Evolutionary conservation across 495 filamentous ascomycete species (phyloP), one percentile per base, ranked within the genome.

Genomic region (Antarctomyces pellizariae): DNA sequence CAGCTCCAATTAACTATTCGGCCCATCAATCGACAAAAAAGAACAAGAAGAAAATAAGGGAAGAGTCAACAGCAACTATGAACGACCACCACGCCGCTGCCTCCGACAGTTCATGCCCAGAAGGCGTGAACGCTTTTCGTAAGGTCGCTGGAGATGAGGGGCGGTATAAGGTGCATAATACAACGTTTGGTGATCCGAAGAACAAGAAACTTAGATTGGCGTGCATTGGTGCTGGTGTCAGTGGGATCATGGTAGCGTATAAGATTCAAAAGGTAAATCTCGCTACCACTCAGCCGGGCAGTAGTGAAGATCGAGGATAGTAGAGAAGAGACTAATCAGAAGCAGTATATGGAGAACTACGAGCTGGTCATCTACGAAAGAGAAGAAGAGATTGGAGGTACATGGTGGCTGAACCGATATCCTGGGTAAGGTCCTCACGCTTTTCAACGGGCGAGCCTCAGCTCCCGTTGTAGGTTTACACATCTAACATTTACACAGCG

Each of bases 301-400:
- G n/a, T n/a, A n/a, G n/a, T 7, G 12, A 51, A 47, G 27, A 36
- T 51, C 12, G 45, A 49, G 21, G 43, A 45, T 33, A 41, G 42
- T 10, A 45, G 48, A 3, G 48, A 49, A 30, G 47, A 50, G 38
- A 48, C 44, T 31, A 49, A 49, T n/a, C n/a, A n/a, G n/a, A n/a
- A n/a, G n/a, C n/a, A n/a, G n/a, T n/a, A 51, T 34, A 33, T 58
- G 20, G 42, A 30, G 30, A 44, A 54, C 39, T 56, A 50, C 25
- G 61, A 73, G 8, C 49, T 71, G 14, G 55, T 60, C 17, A 57
- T 79, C 21, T 86, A 78, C 44, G 77, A 86, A 42, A 83, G 82
- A 57, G 83, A 83, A 35, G 42, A 44, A 1, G 44, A 47, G 21
- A 33, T 51, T 26, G 44, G 43, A 21, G 45, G 47, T 2, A 46